Evolutionary conservation across 306 rosid species (phyloP).

Genomic region (Rosa rugosa): DNA sequence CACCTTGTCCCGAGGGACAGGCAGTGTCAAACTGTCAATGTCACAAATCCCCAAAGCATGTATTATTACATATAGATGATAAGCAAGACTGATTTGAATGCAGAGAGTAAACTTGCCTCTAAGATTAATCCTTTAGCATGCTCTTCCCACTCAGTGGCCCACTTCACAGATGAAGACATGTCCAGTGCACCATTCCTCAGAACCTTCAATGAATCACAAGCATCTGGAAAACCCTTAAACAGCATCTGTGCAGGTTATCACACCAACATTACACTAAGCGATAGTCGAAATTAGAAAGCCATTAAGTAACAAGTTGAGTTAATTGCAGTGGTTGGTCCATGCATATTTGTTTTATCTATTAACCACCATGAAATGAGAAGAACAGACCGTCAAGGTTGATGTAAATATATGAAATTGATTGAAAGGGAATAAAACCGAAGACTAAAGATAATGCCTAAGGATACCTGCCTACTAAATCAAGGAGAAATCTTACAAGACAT

Average conservation of each 20-base stretch:
- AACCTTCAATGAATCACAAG: slow-evolving; percentile 54
- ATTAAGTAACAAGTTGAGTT: not conserved
- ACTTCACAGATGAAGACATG: slow-evolving; percentile 64
- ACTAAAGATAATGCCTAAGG: not conserved
- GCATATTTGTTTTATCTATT: not conserved
- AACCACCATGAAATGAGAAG: slow-evolving; percentile 3
- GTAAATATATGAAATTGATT: not conserved
- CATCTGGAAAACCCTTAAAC: slow-evolving; percentile 84
- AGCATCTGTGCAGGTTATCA: slow-evolving; percentile 57
- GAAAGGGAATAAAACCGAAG: not conserved
- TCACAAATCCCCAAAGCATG: not conserved
- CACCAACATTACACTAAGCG: slow-evolving; percentile 7
- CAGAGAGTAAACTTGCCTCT: slow-evolving; percentile 49
- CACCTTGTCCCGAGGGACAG: not conserved
- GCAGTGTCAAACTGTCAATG: not conserved
- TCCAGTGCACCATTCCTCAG: slow-evolving; percentile 67
- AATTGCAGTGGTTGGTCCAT: not conserved
- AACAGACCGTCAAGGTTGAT: not conserved
- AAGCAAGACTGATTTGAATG: not conserved
- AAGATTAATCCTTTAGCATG: slow-evolving; percentile 79
- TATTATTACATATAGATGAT: not conserved
- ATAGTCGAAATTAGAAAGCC: not conserved
- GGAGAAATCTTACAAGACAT: too few species aligned
- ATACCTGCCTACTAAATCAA: not conserved
- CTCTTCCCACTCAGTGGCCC: slow-evolving; percentile 90